These are phyloP conservation scores for Apostasia ramifera DNA, from an alignment of 106 monocot species.

Conservation along the genomic window DNA sequence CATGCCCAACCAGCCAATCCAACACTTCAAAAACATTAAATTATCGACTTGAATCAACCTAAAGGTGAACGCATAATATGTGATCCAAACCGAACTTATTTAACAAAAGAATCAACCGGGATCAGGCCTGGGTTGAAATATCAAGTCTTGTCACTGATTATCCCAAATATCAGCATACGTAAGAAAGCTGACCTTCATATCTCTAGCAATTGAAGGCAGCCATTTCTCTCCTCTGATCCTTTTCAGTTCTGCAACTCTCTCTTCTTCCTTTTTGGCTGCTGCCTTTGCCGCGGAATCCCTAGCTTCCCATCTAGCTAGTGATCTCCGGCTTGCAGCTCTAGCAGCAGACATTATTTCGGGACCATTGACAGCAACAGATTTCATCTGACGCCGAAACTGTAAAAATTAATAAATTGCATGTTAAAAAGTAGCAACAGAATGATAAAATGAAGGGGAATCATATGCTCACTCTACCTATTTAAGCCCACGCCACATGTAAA, in stretches of 20 bases:
- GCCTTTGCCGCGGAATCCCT: conserved; percentile 61
- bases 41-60: too few species aligned
- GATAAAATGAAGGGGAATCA: background rate
- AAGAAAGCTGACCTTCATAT: conserved; percentile 53
- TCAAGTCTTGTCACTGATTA: too few species aligned
- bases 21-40: too few species aligned
- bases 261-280: conserved; percentile 65
- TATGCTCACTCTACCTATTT: background rate
- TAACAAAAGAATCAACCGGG: too few species aligned
- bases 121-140: too few species aligned
- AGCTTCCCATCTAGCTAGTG: conserved; percentile 59
- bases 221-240: conserved; percentile 88
- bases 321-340: conserved; percentile 26
- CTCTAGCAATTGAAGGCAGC: conserved; percentile 80
- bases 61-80: too few species aligned
- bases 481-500: background rate
- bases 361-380: conserved; percentile 55
- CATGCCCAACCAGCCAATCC: too few species aligned
- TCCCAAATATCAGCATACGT: background rate
- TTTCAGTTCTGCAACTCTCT: conserved; percentile 65
- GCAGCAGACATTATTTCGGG: conserved; percentile 44
- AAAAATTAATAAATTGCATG: conserved; percentile 6
- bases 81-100: too few species aligned
- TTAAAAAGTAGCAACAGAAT: background rate
- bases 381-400: conserved; percentile 62